Percentiles rank a stretch among this genome's conserved stretches.
Evolutionary conservation across 805 yeast species (phyloP).

Genomic region (Limtongia smithiae): DNA sequence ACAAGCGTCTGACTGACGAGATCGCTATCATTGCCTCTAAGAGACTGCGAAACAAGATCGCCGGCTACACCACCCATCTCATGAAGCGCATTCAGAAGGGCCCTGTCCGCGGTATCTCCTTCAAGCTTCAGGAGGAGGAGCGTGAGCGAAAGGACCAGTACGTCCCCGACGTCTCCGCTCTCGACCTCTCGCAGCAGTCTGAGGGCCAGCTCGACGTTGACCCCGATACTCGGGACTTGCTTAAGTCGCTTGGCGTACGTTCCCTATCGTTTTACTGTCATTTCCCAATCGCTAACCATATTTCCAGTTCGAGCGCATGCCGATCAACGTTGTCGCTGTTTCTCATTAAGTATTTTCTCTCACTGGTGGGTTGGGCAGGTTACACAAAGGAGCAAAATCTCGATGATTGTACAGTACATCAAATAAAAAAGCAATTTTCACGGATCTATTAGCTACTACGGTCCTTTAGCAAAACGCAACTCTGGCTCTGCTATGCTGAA

Average conservation of each 20-base stretch:
- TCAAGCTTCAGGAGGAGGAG: slow-evolving; percentile 99
- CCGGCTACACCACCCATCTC: slow-evolving; percentile 99
- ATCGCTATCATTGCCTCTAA: slow-evolving; percentile 98
- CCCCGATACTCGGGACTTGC: slow-evolving; percentile 92
- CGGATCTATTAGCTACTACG: too few relatives aligned
- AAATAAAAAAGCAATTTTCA: slow-evolving; percentile 10
- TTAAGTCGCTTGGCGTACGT: slow-evolving; percentile 92
- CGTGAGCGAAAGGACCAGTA: slow-evolving; percentile 99
- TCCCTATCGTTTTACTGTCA: slow-evolving; percentile 28
- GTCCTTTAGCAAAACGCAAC: too few relatives aligned
- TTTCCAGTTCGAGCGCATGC: slow-evolving; percentile 49
- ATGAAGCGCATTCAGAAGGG: slow-evolving; percentile 99
- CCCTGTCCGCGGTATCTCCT: slow-evolving; percentile 99
- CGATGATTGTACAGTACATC: slow-evolving; percentile 22
- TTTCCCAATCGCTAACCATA: slow-evolving; percentile 28
- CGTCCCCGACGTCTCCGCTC: slow-evolving; percentile 99
- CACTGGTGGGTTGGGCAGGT: slow-evolving; percentile 3
- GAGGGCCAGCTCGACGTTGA: slow-evolving; percentile 96
- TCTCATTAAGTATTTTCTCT: slow-evolving; percentile 51
- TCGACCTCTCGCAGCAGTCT: slow-evolving; percentile 86
- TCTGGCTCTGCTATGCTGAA: background rate
- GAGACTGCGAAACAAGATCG: slow-evolving; percentile 99
- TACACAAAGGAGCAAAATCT: background rate
- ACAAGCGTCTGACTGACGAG: slow-evolving; percentile 98
- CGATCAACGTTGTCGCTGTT: slow-evolving; percentile 78